A percentile compares a stretch with the other conserved stretches of the same genome.
Conservation (phyloP, 148 eudicot species). For the Chenopodium quinoa region DNA sequence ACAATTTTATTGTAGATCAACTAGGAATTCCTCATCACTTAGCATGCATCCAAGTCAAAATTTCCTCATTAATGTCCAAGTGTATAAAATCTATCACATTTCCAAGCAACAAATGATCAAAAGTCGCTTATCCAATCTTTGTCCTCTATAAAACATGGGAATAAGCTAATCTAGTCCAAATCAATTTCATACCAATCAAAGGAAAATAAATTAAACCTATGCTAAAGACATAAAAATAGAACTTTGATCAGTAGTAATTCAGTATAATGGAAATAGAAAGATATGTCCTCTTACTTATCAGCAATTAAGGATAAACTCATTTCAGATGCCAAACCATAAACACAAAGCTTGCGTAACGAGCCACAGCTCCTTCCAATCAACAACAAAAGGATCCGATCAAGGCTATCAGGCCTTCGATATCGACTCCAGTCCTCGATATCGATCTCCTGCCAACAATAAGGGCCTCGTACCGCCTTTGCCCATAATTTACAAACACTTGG, state of each 20-base stretch:
- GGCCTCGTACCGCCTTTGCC: conserved; percentile 62
- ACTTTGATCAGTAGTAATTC: too few relatives aligned
- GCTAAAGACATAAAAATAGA: not conserved
- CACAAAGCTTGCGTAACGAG: conserved; percentile 56
- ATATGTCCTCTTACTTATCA: conserved; percentile 49
- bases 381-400: conserved; percentile 67
- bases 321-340: conserved; percentile 50
- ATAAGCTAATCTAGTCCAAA: not conserved
- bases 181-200: not conserved
- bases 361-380: conserved; percentile 59
- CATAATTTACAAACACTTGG: conserved; percentile 79
- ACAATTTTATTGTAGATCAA: too few relatives aligned
- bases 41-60: too few relatives aligned
- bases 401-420: conserved; percentile 38
- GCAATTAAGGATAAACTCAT: conserved; percentile 54
- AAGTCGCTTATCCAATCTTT: not conserved
- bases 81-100: not conserved
- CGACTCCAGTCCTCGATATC: conserved; percentile 80
- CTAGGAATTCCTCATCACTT: not conserved
- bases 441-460: conserved; percentile 88
- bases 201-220: not conserved
- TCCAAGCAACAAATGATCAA: not conserved
- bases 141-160: not conserved
- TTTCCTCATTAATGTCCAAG: not conserved
- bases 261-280: not conserved